Evolutionary conservation across 106 monocot species (phyloP), one percentile per base, ranked within the genome.

Genomic region (Platanthera zijinensis): DNA sequence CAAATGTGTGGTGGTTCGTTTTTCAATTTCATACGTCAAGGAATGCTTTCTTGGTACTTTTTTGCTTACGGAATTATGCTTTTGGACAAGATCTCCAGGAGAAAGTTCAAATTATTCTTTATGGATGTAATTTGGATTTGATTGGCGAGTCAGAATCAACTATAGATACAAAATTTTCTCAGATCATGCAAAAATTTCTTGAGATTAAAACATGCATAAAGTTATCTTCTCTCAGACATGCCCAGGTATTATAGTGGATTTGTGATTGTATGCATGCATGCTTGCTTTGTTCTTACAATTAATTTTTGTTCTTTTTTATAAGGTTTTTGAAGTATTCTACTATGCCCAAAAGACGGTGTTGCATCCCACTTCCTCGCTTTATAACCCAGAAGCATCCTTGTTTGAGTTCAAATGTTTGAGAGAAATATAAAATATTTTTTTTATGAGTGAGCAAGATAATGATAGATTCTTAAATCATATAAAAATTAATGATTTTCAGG

Each of bases 271-370:
- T 25, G 64, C 64, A 30, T 66, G 30, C 4, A 52, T 52, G 11
- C 6, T 52, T 66, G 25, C 25, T 66, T 32, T 32, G 11, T 18
- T 10, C 10, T 66, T 4, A 66, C 10, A 30, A 0, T 4, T 18
- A 21, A 30, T 25, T 66, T 28, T 66, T 66, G 30, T 30, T 9
- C 11, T 66, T 30, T 10, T 5, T 30, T 10, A 7, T 52, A 77
- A 91, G 93, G 93, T 97, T 57, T 83, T 83, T 17, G 93, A 97
- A 74, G 91, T 97, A 18, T 94, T 97, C 74, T 97, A 94, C 76
- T 92, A 97, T 84, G 97, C 97, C 73, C 97, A 97, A 47, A 93
- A 94, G 76, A 89, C 94, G 56, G 97, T 97, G 32, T 86, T 97
- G 59, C 94, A 97, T 84, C 94, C 94, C 48, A 94, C 97, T 69